These are phyloP conservation scores for Limonium bicolor DNA, from an alignment of 148 eudicot species.

Conservation along the genomic window DNA sequence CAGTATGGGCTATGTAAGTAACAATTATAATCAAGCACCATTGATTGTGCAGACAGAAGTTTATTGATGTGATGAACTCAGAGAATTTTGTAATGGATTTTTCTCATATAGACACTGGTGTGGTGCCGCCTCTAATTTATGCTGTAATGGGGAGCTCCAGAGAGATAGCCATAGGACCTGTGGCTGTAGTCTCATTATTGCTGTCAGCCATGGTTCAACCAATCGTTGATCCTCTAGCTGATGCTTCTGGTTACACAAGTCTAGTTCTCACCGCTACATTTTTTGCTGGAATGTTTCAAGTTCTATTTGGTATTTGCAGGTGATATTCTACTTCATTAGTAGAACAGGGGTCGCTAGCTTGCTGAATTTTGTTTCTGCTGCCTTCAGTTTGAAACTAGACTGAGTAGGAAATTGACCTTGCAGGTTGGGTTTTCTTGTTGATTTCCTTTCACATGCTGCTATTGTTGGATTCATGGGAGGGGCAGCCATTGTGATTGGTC, in stretches of 20 bases:
- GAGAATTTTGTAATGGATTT: no score
- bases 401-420: neutral
- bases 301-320: constrained; percentile 59
- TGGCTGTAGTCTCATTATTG: constrained; percentile 68
- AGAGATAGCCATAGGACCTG: constrained; percentile 86
- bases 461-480: constrained; percentile 86
- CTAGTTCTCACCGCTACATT: constrained; percentile 70
- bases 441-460: constrained; percentile 69
- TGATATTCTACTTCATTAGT: neutral
- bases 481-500: constrained; percentile 62
- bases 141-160: constrained; percentile 77
- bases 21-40: no score
- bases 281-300: constrained; percentile 58
- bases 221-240: constrained; percentile 34
- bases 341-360: no score
- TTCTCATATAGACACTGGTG: constrained; percentile 39
- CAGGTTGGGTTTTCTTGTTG: constrained; percentile 52
- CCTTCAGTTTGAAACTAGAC: no score
- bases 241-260: constrained; percentile 30
- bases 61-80: no score
- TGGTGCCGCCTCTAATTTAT: constrained; percentile 62
- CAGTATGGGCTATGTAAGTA: constrained; percentile 48
- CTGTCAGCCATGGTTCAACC: constrained; percentile 36
- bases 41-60: no score
- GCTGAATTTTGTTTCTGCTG: no score